phyloP scores from a whole-genome alignment of 2,329 filamentous ascomycete species.

The Hirsutella minnesotensis region DNA sequence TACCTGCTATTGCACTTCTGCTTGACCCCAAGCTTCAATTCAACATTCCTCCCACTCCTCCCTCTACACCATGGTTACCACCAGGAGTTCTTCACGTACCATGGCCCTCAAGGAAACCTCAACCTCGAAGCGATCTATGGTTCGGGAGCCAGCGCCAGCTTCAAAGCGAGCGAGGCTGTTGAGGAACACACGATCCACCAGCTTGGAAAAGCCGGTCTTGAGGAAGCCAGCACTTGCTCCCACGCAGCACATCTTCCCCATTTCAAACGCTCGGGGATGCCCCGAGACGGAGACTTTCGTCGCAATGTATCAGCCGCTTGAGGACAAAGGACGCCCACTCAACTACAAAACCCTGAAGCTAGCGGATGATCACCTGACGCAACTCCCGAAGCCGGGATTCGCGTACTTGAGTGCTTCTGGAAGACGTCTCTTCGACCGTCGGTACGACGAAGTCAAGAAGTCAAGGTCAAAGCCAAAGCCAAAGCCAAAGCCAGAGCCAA shows the following conservation, averaged over 20 bases:
- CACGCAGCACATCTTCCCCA: constrained; percentile 5
- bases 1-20: neutral
- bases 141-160: neutral
- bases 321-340: neutral
- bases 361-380: constrained; percentile 5
- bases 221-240: constrained; percentile 1
- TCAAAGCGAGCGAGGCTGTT: neutral
- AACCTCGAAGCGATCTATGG: neutral
- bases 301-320: neutral
- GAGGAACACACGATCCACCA: neutral
- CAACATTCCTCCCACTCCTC: neutral
- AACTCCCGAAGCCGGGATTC: constrained; percentile 5
- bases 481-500: neutral
- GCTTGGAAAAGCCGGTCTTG: neutral
- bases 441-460: constrained; percentile 2
- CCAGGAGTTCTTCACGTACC: neutral
- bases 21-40: neutral
- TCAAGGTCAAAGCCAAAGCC: too few relatives aligned
- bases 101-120: neutral
- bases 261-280: constrained; percentile 6
- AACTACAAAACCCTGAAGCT: constrained; percentile 1
- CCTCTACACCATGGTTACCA: neutral
- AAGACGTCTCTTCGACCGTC: constrained; percentile 3
- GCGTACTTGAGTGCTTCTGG: constrained; percentile 6
- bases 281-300: neutral